phyloP scores from a whole-genome alignment of 2,329 filamentous ascomycete genomes.

The Microdochium trichocladiopsis region DNA sequence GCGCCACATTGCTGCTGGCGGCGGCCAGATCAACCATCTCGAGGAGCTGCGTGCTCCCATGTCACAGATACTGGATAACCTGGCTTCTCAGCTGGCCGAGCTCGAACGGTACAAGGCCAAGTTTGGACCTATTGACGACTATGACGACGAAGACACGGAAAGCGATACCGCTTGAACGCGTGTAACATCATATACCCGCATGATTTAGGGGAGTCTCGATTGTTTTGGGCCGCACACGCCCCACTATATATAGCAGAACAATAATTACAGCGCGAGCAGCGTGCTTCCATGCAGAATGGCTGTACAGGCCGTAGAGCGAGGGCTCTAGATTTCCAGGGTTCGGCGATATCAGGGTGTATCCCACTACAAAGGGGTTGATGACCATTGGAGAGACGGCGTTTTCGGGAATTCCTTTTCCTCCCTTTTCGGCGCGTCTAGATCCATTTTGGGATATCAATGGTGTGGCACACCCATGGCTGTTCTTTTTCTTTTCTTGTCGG shows the following conservation, averaged over 20 bases:
- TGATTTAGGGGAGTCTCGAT: not conserved
- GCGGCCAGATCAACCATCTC: constrained; percentile 53
- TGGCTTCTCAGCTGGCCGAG: constrained; percentile 56
- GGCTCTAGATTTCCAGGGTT: too few species aligned
- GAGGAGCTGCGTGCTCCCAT: constrained; percentile 75
- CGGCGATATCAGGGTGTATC: too few species aligned
- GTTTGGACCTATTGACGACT: constrained; percentile 36
- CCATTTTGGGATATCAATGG: not conserved
- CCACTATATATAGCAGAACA: too few species aligned
- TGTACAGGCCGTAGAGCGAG: too few species aligned
- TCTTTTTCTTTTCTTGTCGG: not conserved
- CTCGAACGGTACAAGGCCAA: constrained; percentile 52
- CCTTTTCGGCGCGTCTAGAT: too few species aligned
- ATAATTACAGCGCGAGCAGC: too few species aligned
- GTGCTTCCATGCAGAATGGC: too few species aligned
- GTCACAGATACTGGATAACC: constrained; percentile 56
- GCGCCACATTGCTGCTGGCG: constrained; percentile 70
- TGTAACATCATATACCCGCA: not conserved
- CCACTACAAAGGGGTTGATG: too few species aligned
- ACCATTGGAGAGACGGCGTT: not conserved
- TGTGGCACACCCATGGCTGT: not conserved
- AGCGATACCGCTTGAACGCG: not conserved
- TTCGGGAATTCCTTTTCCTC: not conserved
- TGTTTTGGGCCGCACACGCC: not conserved
- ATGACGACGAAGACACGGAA: constrained; percentile 6